A percentile compares a stretch with the other conserved stretches of the same genome.
Evolutionary conservation across 306 rosid species (phyloP).

Genomic region (Astragalus membranaceus): DNA sequence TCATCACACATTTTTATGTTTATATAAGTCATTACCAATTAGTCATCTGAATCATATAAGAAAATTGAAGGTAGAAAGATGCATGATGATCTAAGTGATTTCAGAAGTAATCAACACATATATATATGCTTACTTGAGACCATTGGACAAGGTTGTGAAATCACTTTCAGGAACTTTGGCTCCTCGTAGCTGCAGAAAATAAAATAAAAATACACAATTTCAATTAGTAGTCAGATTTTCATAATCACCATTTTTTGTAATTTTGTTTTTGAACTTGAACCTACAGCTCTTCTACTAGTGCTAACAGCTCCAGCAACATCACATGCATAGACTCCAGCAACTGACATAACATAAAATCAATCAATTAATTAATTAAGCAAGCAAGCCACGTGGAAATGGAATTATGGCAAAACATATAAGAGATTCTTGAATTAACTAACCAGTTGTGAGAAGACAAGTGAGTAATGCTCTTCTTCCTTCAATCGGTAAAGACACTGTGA

Average conservation of each 20-base stretch:
- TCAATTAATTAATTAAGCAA: background rate
- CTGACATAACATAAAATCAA: conserved; percentile 14
- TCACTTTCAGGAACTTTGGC: conserved; percentile 88
- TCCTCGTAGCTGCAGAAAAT: conserved; percentile 30
- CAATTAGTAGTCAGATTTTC: background rate
- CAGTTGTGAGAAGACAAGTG: conserved; percentile 55
- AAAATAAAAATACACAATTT: background rate
- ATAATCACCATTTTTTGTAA: background rate
- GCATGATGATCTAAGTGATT: background rate
- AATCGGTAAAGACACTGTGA: conserved; percentile 26
- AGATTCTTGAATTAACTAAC: conserved; percentile 30
- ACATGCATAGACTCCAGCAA: conserved; percentile 35
- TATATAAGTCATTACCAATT: no score
- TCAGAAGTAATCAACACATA: background rate
- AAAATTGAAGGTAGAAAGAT: conserved; percentile 3
- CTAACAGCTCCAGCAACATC: conserved; percentile 48
- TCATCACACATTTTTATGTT: background rate
- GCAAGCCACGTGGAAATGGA: background rate
- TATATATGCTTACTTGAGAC: conserved; percentile 68
- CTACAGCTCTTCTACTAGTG: conserved; percentile 52
- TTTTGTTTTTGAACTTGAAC: background rate
- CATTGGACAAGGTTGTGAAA: conserved; percentile 75
- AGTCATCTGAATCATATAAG: background rate
- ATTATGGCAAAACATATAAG: background rate
- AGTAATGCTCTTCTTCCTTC: conserved; percentile 78